These are phyloP conservation scores for Dryadomyces quercivorus DNA, from an alignment of 2,329 filamentous ascomycete species.

Conservation along the genomic window DNA sequence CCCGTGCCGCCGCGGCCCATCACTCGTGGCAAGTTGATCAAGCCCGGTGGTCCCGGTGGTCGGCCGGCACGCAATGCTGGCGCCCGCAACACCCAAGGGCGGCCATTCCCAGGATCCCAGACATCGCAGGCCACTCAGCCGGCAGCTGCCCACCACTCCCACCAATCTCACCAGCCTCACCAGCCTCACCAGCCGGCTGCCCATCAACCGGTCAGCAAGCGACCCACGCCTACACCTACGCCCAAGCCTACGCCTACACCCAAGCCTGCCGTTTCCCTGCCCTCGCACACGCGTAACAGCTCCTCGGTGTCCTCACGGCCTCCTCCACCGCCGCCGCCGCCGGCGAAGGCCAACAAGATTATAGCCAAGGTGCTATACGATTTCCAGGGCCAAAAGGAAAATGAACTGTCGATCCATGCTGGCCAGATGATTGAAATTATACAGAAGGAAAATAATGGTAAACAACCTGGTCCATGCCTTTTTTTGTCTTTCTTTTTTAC, in stretches of 20 bases:
- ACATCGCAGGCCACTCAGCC: too few species aligned
- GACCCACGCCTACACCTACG: slow-evolving; percentile 12
- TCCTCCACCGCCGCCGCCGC: slow-evolving; percentile 51
- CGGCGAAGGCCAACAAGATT: slow-evolving; percentile 55
- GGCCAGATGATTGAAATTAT: slow-evolving; percentile 79
- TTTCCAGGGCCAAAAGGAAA: slow-evolving; percentile 71
- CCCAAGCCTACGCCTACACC: background rate
- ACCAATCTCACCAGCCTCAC: slow-evolving; percentile 6
- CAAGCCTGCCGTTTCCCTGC: slow-evolving; percentile 19
- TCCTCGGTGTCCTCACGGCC: slow-evolving; percentile 32
- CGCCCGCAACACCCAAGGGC: slow-evolving; percentile 31
- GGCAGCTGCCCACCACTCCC: too few species aligned
- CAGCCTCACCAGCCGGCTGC: slow-evolving; percentile 5
- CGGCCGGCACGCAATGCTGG: slow-evolving; percentile 60
- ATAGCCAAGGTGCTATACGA: slow-evolving; percentile 89
- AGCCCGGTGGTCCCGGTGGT: slow-evolving; percentile 75
- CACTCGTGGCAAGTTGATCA: slow-evolving; percentile 84
- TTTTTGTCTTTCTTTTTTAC: background rate
- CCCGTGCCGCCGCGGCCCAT: slow-evolving; percentile 81
- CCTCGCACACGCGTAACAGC: slow-evolving; percentile 43
- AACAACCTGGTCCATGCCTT: background rate
- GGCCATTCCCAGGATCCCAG: slow-evolving; percentile 12
- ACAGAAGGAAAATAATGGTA: slow-evolving; percentile 92
- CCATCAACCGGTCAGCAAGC: background rate
- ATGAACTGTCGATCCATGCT: slow-evolving; percentile 69